A percentile compares a stretch with the other conserved stretches of the same genome.
phyloP scores from a whole-genome alignment of 345 rosid genomes.

The Adansonia digitata region DNA sequence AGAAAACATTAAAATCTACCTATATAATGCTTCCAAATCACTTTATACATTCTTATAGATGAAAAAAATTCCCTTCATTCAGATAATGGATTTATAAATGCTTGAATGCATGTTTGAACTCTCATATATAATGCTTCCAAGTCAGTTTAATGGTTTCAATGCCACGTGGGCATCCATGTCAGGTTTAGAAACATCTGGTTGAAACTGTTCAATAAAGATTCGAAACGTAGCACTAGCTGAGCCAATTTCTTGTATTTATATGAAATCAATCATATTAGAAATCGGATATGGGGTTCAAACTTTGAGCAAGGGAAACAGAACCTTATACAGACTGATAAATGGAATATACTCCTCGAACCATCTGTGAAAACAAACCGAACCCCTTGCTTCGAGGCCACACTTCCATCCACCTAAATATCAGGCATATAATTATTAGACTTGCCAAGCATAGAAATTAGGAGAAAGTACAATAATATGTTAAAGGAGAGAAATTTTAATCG shows the following conservation, averaged over 20 bases:
- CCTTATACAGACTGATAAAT: slow-evolving; percentile 56
- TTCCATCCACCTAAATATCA: slow-evolving; percentile 71
- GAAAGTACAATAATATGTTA: background rate
- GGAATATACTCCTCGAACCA: slow-evolving; percentile 83
- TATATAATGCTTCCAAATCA: too few relatives aligned
- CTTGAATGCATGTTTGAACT: too few relatives aligned
- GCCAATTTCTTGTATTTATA: slow-evolving; percentile 64
- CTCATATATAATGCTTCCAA: too few relatives aligned
- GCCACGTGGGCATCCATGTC: slow-evolving; percentile 81
- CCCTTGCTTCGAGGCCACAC: slow-evolving; percentile 87
- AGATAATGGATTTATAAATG: too few relatives aligned
- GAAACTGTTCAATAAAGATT: slow-evolving; percentile 72
- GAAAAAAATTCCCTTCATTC: too few relatives aligned
- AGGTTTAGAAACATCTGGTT: slow-evolving; percentile 73
- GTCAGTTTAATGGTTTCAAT: slow-evolving; percentile 68
- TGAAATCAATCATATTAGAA: background rate
- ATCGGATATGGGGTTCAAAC: slow-evolving; percentile 6
- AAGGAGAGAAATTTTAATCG: background rate
- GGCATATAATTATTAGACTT: slow-evolving; percentile 11
- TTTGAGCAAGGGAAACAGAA: background rate
- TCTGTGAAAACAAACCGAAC: slow-evolving; percentile 82
- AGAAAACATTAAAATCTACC: too few relatives aligned
- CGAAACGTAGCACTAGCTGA: slow-evolving; percentile 92
- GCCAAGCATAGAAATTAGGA: background rate
- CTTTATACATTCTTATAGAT: too few relatives aligned